Conservation (phyloP, 192 early-diverging fungal species). For the Coemansia nantahalensis region DNA sequence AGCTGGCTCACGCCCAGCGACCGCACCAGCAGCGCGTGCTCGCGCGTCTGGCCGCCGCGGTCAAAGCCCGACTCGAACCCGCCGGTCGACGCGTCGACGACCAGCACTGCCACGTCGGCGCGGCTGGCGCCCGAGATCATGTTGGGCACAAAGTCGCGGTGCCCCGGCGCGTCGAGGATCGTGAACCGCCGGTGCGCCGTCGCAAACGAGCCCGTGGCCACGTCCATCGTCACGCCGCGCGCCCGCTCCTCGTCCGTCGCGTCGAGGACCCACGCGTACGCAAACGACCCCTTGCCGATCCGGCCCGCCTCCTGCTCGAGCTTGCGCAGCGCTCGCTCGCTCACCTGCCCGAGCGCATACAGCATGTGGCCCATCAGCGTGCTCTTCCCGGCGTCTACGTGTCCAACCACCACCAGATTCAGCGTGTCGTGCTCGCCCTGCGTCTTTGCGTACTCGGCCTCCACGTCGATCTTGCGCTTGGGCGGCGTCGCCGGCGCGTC, state of each 20-base stretch:
- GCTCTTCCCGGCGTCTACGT: constrained; percentile 97
- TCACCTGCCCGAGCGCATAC: constrained; percentile 84
- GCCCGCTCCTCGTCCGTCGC: constrained; percentile 88
- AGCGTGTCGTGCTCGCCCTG: constrained; percentile 61
- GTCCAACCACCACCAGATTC: constrained; percentile 90
- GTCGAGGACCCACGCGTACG: constrained; percentile 97
- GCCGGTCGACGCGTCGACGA: constrained; percentile 83
- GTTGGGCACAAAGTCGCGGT: constrained; percentile 98
- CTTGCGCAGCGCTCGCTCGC: constrained; percentile 79
- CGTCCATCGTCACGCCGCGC: constrained; percentile 95
- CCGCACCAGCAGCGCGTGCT: constrained; percentile 90
- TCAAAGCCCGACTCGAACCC: constrained; percentile 97
- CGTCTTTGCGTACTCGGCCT: constrained; percentile 35
- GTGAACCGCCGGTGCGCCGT: constrained; percentile 78
- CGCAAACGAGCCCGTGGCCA: constrained; percentile 87
- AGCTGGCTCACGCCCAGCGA: constrained; percentile 91
- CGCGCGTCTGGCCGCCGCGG: constrained; percentile 90
- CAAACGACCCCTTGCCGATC: constrained; percentile 94
- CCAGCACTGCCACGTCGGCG: constrained; percentile 94
- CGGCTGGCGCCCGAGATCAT: constrained; percentile 94
- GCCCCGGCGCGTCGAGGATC: constrained; percentile 94
- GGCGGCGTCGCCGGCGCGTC: constrained; percentile 17
- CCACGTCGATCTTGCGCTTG: constrained; percentile 34
- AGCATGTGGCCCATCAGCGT: constrained; percentile 97
- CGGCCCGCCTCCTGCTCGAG: constrained; percentile 89